These are phyloP conservation scores for Penstemon davidsonii DNA, from an alignment of 257 asterid species.

Conservation along the genomic window DNA sequence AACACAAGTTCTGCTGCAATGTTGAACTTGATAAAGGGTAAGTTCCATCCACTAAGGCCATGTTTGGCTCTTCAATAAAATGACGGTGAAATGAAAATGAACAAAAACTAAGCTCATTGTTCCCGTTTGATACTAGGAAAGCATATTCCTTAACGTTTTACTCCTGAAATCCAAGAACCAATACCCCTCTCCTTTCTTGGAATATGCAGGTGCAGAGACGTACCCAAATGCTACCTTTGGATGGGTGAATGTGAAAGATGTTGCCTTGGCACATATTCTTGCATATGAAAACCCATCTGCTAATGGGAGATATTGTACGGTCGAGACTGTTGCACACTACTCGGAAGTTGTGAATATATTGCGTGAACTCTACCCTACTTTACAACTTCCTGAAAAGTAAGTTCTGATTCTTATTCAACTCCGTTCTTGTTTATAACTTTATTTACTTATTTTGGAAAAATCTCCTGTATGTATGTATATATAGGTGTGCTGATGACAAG, in stretches of 20 bases:
- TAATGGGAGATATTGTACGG: conserved; percentile 50
- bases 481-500: conserved; percentile 51
- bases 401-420: conserved; percentile 1
- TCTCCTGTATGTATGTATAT: not conserved
- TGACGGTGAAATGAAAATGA: too few relatives aligned
- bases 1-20: too few relatives aligned
- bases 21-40: too few relatives aligned
- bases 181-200: not conserved
- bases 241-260: conserved; percentile 26
- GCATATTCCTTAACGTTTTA: too few relatives aligned
- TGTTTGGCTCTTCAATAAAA: too few relatives aligned
- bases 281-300: conserved; percentile 25
- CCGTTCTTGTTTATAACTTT: not conserved
- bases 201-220: conserved; percentile 51
- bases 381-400: conserved; percentile 49
- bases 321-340: conserved; percentile 42
- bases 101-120: too few relatives aligned
- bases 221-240: conserved; percentile 39
- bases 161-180: too few relatives aligned
- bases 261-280: too few relatives aligned
- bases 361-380: conserved; percentile 41
- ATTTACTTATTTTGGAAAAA: not conserved
- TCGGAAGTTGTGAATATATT: conserved; percentile 41
- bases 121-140: too few relatives aligned
- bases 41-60: too few relatives aligned